phyloP scores from a whole-genome alignment of 257 asterid species.

The Voacanga thouarsii region DNA sequence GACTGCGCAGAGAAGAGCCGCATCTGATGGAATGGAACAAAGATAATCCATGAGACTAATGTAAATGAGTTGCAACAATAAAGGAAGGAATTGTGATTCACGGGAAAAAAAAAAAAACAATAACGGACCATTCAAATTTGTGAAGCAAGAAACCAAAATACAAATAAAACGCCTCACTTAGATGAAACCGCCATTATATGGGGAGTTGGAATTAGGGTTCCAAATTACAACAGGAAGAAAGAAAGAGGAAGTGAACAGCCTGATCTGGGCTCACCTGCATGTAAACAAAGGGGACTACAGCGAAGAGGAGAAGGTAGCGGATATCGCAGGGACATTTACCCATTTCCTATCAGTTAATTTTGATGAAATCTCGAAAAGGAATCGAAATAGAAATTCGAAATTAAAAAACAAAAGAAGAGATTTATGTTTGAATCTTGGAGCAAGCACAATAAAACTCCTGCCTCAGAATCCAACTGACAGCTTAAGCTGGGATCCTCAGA shows the following conservation, averaged over 20 bases:
- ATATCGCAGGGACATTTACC: conserved; percentile 56
- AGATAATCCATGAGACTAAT: conserved; percentile 14
- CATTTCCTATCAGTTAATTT: neutral
- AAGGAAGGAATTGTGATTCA: neutral
- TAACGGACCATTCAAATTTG: neutral
- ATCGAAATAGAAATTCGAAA: neutral
- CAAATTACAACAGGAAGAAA: neutral
- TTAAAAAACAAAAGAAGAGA: neutral
- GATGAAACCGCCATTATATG: too few relatives aligned
- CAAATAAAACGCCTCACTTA: neutral
- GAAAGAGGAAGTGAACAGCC: neutral
- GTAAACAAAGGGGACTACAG: conserved; percentile 74
- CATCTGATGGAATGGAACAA: conserved; percentile 48
- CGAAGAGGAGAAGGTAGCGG: conserved; percentile 67
- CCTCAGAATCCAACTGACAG: neutral
- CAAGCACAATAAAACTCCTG: neutral
- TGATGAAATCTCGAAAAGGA: neutral
- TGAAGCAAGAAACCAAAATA: neutral
- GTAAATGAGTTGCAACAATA: neutral
- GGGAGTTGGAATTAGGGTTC: neutral
- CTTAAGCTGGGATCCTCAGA: too few relatives aligned
- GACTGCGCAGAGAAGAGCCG: conserved; percentile 88
- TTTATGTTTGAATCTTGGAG: neutral
- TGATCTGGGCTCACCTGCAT: conserved; percentile 48
- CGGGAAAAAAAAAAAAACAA: too few relatives aligned